phyloP scores from a whole-genome alignment of 768 basidiomycete genomes.

The Podaxis pistillaris region DNA sequence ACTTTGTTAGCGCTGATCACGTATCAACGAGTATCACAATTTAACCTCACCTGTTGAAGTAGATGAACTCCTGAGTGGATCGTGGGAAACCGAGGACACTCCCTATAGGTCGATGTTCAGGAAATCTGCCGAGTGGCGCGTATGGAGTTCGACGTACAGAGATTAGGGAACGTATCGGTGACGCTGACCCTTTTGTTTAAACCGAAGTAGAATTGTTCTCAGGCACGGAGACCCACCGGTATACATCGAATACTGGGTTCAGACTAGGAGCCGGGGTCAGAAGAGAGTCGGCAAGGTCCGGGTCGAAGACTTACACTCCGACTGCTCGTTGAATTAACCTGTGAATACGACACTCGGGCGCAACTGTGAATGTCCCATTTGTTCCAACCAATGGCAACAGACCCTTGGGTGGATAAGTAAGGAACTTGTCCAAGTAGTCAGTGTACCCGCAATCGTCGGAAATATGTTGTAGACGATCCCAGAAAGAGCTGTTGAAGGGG shows the following conservation, averaged over 20 bases:
- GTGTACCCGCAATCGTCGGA: constrained; percentile 59
- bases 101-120: constrained; percentile 30
- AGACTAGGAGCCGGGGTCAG: constrained; percentile 29
- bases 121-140: background rate
- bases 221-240: constrained; percentile 34
- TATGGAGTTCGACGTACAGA: constrained; percentile 29
- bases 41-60: constrained; percentile 52
- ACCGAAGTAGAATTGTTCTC: too few relatives aligned
- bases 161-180: constrained; percentile 69
- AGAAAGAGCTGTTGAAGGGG: constrained; percentile 57
- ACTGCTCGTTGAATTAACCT: constrained; percentile 52
- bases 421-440: constrained; percentile 57
- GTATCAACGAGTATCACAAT: background rate
- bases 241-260: constrained; percentile 78
- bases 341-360: constrained; percentile 54
- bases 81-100: constrained; percentile 81
- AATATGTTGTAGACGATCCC: constrained; percentile 50
- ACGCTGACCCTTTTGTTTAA: constrained; percentile 39
- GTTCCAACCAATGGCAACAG: constrained; percentile 61
- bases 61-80: constrained; percentile 56
- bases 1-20: background rate
- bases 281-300: background rate
- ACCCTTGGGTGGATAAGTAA: constrained; percentile 66
- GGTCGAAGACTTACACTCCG: constrained; percentile 34
- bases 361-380: constrained; percentile 42